Conservation (phyloP, 495 filamentous ascomycete species). For the Penicillium tannophilum region DNA sequence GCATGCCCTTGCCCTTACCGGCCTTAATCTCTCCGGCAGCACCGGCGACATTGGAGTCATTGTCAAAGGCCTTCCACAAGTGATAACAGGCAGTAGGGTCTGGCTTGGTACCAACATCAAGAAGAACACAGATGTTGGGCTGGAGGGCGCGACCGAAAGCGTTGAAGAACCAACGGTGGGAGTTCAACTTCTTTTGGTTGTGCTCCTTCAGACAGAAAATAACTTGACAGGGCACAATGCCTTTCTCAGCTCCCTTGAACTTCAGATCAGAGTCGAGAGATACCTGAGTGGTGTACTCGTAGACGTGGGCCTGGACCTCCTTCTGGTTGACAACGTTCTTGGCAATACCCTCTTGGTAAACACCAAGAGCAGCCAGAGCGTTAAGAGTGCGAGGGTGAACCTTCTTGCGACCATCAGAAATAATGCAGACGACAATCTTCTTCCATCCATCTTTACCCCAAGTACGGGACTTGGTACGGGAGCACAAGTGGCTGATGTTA, state of each 20-base stretch:
- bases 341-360: conserved; percentile 98
- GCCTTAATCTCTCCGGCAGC: conserved; percentile 98
- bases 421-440: conserved; percentile 97
- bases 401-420: conserved; percentile 91
- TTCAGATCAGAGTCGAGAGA: conserved; percentile 92
- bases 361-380: conserved; percentile 94
- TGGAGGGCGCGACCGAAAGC: conserved; percentile 91
- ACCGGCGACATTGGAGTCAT: conserved; percentile 93
- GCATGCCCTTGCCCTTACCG: conserved; percentile 81
- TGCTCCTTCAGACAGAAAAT: conserved; percentile 99
- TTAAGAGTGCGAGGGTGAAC: conserved; percentile 93
- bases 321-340: conserved; percentile 96
- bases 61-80: conserved; percentile 98
- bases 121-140: conserved; percentile 93
- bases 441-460: conserved; percentile 99
- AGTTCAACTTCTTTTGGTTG: conserved; percentile 97
- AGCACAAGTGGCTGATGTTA: conserved; percentile 96
- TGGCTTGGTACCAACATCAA: conserved; percentile 94
- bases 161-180: conserved; percentile 99
- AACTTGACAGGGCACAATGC: conserved; percentile 97
- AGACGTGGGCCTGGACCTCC: conserved; percentile 85
- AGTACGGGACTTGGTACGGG: conserved; percentile 84
- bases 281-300: conserved; percentile 98
- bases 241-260: conserved; percentile 99
- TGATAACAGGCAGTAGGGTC: conserved; percentile 89